Base-by-base conservation (phyloP, 352 stramenopile genomes). In the Phytophthora pistaciae region DNA sequence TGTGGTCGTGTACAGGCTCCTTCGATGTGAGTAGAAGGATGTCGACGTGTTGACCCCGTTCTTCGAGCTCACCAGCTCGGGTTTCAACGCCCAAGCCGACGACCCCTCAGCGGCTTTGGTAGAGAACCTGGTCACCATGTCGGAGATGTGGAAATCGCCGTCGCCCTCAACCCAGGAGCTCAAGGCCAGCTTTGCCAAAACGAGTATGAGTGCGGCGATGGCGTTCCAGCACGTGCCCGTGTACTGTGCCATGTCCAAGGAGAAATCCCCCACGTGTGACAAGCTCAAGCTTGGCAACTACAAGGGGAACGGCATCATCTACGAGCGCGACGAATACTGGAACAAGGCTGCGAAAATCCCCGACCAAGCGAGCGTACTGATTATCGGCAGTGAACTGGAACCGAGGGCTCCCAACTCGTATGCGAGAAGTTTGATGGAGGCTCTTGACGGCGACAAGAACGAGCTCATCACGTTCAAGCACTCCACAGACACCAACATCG, bases 251-350 rank as follows among this genome's bases (percentile, higher is more conserved):
- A 25, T 52, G 20, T 61, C 55, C 11, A 61, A 61, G 21, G 55
- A 61, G 36, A 61, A 61, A 48, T 52, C 55, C 3, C 5, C 36
- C 5, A 14, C 31, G 3, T 61, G 33, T 21, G 11, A 56, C 16
- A 60, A 60, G 9, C 54, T 60, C 7, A 60, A 60, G 18, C 29
- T 60, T 31, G 53, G 54, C 8, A 48, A 60, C 31, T 60, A 60
- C 31, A 8, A 46, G 11, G 31, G n/a, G 7, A 29, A 48, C 31
- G 54, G 31, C 1, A 49, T 48, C 7, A 49, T 60, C 29, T 60
- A 60, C n/a, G 54, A 60, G 31, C 29, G 52, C 4, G 52, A 57
- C 16, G 52, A 57, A 25, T 57, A 57, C 52, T 57, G 52, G 52
- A 57, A 57, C 54, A 60, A 48, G 54, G 55, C 55, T 1, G 36